Evolutionary conservation across 495 filamentous ascomycete species (phyloP), one percentile per base, ranked within the genome.

Genomic region (Penicillium dipodomyicola): DNA sequence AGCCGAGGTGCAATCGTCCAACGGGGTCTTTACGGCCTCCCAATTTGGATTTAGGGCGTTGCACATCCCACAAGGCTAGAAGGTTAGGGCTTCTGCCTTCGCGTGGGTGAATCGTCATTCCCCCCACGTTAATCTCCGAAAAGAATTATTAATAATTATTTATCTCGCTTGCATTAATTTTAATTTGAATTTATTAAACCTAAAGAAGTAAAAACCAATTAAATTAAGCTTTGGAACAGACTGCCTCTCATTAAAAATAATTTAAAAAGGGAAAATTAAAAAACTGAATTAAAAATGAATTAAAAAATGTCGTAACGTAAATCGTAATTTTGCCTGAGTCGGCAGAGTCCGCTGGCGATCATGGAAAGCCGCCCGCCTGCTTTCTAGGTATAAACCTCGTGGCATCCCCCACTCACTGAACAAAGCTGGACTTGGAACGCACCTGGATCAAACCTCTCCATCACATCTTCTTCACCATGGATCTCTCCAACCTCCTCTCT

Each of bases 221-320:
- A 56, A 66, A 71, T 71, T 77, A 77, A 77, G 74, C 74, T 77
- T 77, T 72, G 61, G 63, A 67, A 67, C 68, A 66, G 70, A 65
- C 63, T 64, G 15, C 27, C 58, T 68, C 60, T 68, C 65, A 67
- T 58, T 58, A 42, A 27, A 20, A 19, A 41, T 40, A 32, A 46
- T 47, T 20, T 22, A 47, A 39, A 46, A 39, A 39, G 42, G n/a
- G 35, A 55, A 53, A 51, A n/a, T n/a, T 2, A 43, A 51, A 59
- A 23, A 23, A 30, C 47, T 45, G 52, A 48, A 46, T 17, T n/a
- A 46, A 39, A 32, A 15, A 25, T 25, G 2, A 51, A 49, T 59
- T 52, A 41, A 49, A 54, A 42, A 49, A 59, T 51, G 11, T 14
- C 19, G 40, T 58, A 50, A 50, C 32, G 49, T 12, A 37, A 43